A percentile compares a stretch with the other conserved stretches of the same genome.
phyloP scores from a whole-genome alignment of 1,284 basidiomycete species.

The Trichosporon ovoides region DNA sequence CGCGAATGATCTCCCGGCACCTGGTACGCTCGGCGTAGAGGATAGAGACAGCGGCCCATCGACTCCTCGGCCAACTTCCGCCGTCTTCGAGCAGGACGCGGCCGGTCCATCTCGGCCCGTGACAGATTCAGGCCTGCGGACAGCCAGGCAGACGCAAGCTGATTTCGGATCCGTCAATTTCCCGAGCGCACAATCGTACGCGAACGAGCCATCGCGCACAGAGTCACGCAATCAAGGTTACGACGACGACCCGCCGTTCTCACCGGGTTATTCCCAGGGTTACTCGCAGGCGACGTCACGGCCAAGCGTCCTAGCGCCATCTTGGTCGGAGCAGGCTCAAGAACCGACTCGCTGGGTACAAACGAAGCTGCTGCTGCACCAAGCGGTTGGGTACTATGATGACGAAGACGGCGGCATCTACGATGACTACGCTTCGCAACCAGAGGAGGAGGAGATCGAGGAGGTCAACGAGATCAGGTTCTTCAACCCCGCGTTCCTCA shows the following conservation, averaged over 20 bases:
- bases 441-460: conserved; percentile 54
- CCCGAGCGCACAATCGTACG: background rate
- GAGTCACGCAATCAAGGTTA: too few relatives aligned
- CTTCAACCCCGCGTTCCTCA: conserved; percentile 79
- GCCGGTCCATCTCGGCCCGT: background rate
- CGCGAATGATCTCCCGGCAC: background rate
- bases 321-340: conserved; percentile 33
- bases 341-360: conserved; percentile 43
- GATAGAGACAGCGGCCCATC: background rate
- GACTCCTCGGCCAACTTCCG: background rate
- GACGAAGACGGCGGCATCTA: conserved; percentile 53
- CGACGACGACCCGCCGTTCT: too few relatives aligned
- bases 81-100: background rate
- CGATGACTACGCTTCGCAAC: conserved; percentile 52
- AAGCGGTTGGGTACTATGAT: conserved; percentile 37
- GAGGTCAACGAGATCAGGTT: conserved; percentile 71
- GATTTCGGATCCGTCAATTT: background rate
- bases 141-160: background rate
- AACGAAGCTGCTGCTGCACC: conserved; percentile 46
- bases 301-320: background rate
- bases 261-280: too few relatives aligned
- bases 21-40: too few relatives aligned
- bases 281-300: background rate
- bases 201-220: too few relatives aligned
- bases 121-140: background rate